These are phyloP conservation scores for Aspergillus tubingensis DNA, from an alignment of 2,329 filamentous ascomycete genomes.

Conservation along the genomic window DNA sequence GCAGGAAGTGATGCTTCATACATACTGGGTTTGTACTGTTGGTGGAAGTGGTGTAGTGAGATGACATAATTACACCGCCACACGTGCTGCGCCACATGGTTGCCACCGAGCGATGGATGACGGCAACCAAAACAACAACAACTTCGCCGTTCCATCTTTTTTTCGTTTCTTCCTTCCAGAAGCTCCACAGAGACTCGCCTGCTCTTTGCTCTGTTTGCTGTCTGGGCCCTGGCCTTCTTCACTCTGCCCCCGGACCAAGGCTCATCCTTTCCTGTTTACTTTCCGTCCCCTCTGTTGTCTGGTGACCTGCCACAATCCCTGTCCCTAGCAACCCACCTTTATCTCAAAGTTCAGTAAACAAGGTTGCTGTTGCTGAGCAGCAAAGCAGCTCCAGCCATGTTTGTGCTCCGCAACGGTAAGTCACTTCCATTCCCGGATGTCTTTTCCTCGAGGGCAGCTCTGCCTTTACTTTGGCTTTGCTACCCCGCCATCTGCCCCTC, in stretches of 20 bases:
- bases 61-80: constrained; percentile 14
- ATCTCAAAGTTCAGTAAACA: constrained; percentile 18
- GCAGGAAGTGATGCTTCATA: too few relatives aligned
- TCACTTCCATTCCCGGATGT: constrained; percentile 24
- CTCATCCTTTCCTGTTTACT: neutral
- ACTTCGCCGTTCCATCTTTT: constrained; percentile 12
- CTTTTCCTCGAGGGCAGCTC: constrained; percentile 6
- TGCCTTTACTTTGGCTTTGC: constrained; percentile 4
- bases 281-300: neutral
- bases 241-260: neutral
- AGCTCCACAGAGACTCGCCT: neutral
- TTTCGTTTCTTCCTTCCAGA: constrained; percentile 17
- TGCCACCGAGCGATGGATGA: constrained; percentile 28
- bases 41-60: too few relatives aligned
- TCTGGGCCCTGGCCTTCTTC: neutral
- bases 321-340: constrained; percentile 10
- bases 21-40: too few relatives aligned
- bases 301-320: constrained; percentile 8
- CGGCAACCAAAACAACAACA: constrained; percentile 24
- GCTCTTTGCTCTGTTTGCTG: neutral
- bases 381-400: constrained; percentile 47
- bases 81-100: constrained; percentile 17
- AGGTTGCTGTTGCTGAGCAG: constrained; percentile 26
- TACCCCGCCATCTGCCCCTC: constrained; percentile 27
- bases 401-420: constrained; percentile 60